Base-by-base conservation (phyloP, 306 rosid genomes). In the Echinosophora koreensis region DNA sequence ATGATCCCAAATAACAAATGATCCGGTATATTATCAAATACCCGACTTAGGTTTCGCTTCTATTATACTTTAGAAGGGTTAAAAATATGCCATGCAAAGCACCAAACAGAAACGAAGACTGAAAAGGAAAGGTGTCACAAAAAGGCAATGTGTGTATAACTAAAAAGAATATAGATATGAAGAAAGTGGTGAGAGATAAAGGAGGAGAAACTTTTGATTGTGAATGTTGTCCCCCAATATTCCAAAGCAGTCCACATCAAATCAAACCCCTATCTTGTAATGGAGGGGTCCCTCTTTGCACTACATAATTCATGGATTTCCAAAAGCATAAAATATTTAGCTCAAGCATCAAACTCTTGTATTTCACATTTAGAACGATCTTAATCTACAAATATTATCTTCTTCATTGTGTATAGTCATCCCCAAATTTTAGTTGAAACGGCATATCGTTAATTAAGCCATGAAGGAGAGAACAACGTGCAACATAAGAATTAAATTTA, bases 161-260 rank as follows among this genome's bases (percentile, higher is more conserved):
- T 59, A 30, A 74, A 78, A 83, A 82, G 86, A 66, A 38, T 74
- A 71, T 46, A 17, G 63, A 15, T 62, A 37, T 27, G 64, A n/a
- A 55, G 79, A 78, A 68, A 73, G 73, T 70, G 61, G 18, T 3
- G 57, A 35, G 39, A 78, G 44, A 54, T 46, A 77, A 84, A 74
- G 78, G 78, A 81, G 81, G 56, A 66, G 83, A 82, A 82, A 83
- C 84, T 66, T 87, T 85, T 75, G 91, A 83, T 76, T 76, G 82
- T 85, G 91, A 86, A 74, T 58, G 63, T 76, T 89, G 97, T 90
- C 92, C 63, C 88, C 84, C 73, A 80, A 88, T 88, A 88, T 91
- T 89, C 94, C 84, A 84, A 75, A 88, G 50, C 81, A 44, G 90
- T 88, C 87, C 77, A 83, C 71, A 83, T 90, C 94, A 88, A 69